These are phyloP conservation scores for Gloeophyllum trabeum DNA, from an alignment of 768 basidiomycete genomes.

Conservation along the genomic window DNA sequence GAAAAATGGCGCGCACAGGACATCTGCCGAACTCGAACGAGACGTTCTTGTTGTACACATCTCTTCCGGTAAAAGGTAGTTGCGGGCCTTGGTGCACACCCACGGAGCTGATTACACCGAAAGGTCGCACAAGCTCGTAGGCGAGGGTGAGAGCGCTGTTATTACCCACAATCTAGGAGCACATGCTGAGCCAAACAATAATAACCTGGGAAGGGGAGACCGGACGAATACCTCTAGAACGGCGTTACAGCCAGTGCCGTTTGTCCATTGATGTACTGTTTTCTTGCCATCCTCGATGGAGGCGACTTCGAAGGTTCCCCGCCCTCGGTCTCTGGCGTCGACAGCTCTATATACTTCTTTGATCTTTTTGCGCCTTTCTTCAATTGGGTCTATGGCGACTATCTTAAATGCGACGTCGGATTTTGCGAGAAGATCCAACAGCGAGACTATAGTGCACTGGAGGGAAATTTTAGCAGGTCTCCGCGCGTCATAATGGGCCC, in stretches of 20 bases:
- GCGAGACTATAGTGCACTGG: slow-evolving; percentile 49
- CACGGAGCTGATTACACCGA: slow-evolving; percentile 66
- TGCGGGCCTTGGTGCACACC: slow-evolving; percentile 51
- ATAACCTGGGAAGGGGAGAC: background rate
- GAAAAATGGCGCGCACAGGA: slow-evolving; percentile 70
- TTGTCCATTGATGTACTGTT: slow-evolving; percentile 39
- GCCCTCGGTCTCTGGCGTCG: slow-evolving; percentile 31
- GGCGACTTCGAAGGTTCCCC: slow-evolving; percentile 31
- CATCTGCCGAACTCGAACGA: slow-evolving; percentile 76
- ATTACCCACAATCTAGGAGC: slow-evolving; percentile 55
- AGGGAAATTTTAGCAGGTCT: background rate
- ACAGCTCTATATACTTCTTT: slow-evolving; percentile 44
- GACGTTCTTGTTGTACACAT: slow-evolving; percentile 69
- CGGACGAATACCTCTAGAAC: slow-evolving; percentile 47
- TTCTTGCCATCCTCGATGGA: slow-evolving; percentile 40
- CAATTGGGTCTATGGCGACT: slow-evolving; percentile 52
- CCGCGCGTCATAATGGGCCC: background rate
- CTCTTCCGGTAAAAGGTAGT: slow-evolving; percentile 42
- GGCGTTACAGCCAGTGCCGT: slow-evolving; percentile 46
- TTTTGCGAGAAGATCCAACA: slow-evolving; percentile 48
- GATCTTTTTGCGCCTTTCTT: slow-evolving; percentile 47
- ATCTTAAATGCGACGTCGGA: slow-evolving; percentile 38
- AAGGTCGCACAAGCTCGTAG: slow-evolving; percentile 62
- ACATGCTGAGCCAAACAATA: background rate
- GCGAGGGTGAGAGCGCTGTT: slow-evolving; percentile 50